Base-by-base conservation (phyloP, 2,329 filamentous ascomycete genomes). In the Mycosphaerella arachidis region DNA sequence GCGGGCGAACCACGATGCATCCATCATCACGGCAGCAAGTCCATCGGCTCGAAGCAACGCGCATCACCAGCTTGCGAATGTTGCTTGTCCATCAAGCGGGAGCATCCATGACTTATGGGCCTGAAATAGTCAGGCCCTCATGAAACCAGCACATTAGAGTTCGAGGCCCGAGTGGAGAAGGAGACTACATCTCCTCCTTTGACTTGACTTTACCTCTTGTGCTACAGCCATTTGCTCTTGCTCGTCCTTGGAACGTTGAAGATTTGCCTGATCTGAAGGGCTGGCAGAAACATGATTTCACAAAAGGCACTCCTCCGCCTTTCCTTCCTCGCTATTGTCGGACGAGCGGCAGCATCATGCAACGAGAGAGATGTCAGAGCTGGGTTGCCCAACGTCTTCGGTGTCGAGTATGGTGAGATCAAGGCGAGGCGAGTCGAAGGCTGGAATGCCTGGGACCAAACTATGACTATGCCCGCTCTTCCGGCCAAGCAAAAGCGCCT, bases 401-500 rank as follows among this genome's bases (percentile, higher is more conserved):
- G 46, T 4, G 46, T 50, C 8, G 29, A 50, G 46, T 50, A 50
- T 30, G 29, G 20, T n/a, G 46, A 50, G 8, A 30, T 50, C 46
- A 29, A 50, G 20, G 46, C 46, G 29, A 30, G 29, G 16, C 8
- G 29, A 16, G 5, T 29, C 5, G 29, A 50, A n/a, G 20, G 20
- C 7, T 50, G 46, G 46, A 29, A 50, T 16, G 46, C 20, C 8
- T 50, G 46, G 46, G 46, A 27, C 18, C 4, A 1, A 1, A 16
- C 46, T 9, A 50, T 50, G 46, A 50, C 56, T 35, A 30, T 58
- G 24, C 56, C 56, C 4, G 40, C 54, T 24, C 54, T 56, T 20
- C 54, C 54, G n/a, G 50, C 27, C 1, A 13, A 45, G 50, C 50
- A 51, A n/a, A 40, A 48, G 45, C 45, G 43, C 2, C 30, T 65